Conservation (phyloP, 1,284 basidiomycete genomes). For the Polyporus tsugae region DNA sequence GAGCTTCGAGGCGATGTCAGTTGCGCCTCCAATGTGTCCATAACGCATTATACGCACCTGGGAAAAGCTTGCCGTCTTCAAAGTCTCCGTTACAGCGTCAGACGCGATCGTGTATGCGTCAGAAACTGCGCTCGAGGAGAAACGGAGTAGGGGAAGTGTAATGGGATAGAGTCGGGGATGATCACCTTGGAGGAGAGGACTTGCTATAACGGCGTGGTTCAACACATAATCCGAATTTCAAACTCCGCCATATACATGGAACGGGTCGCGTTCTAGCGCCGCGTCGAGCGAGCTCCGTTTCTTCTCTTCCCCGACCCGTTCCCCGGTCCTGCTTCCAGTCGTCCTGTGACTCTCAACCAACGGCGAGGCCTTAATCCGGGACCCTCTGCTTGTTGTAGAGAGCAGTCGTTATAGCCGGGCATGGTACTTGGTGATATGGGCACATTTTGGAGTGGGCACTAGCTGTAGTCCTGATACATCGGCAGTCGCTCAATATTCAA, state of each 20-base stretch:
- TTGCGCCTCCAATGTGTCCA: constrained; percentile 16
- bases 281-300: constrained; percentile 16
- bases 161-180: constrained; percentile 14
- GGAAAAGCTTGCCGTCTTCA: not conserved
- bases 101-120: constrained; percentile 3
- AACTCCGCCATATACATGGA: constrained; percentile 29
- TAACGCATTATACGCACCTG: constrained; percentile 17
- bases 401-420: not conserved
- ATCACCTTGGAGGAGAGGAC: constrained; percentile 30
- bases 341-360: constrained; percentile 3
- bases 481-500: not conserved
- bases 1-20: constrained; percentile 20
- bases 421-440: not conserved
- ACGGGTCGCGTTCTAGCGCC: constrained; percentile 31
- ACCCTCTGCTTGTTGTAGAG: not conserved
- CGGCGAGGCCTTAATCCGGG: not conserved
- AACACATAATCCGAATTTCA: constrained; percentile 30
- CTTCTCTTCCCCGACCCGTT: constrained; percentile 16
- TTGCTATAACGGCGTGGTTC: constrained; percentile 32
- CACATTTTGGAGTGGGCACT: too few relatives aligned
- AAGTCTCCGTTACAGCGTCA: constrained; percentile 4
- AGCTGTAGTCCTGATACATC: not conserved
- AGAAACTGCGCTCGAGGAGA: not conserved
- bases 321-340: not conserved
- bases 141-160: constrained; percentile 8